Evolutionary conservation across 768 basidiomycete species (phyloP).

Genomic region (Coprinopsis cinerea): DNA sequence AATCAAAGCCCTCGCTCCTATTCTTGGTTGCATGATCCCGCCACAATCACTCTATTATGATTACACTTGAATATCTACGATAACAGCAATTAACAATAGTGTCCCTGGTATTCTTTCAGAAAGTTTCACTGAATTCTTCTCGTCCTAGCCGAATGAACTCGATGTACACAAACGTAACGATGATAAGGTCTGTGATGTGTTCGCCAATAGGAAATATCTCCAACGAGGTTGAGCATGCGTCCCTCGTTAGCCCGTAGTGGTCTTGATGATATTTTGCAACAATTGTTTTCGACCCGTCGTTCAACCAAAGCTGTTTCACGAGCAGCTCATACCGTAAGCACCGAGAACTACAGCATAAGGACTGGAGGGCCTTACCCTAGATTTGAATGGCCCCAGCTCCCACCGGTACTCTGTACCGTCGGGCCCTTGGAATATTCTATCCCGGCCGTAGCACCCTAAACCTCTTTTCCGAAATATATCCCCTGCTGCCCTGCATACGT

Average conservation of each 20-base stretch:
- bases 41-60: too few relatives aligned
- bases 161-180: neutral
- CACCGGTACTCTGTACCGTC: slow-evolving; percentile 20
- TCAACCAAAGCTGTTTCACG: slow-evolving; percentile 4
- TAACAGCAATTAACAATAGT: too few relatives aligned
- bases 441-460: slow-evolving; percentile 1
- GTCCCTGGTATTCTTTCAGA: too few relatives aligned
- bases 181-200: neutral
- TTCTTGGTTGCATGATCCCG: too few relatives aligned
- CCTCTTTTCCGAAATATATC: slow-evolving; percentile 10
- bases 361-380: slow-evolving; percentile 9
- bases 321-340: too few relatives aligned
- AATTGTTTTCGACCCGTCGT: slow-evolving; percentile 8
- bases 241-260: slow-evolving; percentile 12
- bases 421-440: slow-evolving; percentile 18
- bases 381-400: slow-evolving; percentile 6
- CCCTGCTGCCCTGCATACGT: slow-evolving; percentile 9
- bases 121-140: neutral
- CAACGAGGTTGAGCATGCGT: slow-evolving; percentile 12
- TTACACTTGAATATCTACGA: too few relatives aligned
- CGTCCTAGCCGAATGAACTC: neutral
- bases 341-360: too few relatives aligned
- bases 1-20: too few relatives aligned
- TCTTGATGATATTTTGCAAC: slow-evolving; percentile 15
- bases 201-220: slow-evolving; percentile 12